Base-by-base conservation (phyloP, 805 yeast species). In the Clavispora asparagi region DNA sequence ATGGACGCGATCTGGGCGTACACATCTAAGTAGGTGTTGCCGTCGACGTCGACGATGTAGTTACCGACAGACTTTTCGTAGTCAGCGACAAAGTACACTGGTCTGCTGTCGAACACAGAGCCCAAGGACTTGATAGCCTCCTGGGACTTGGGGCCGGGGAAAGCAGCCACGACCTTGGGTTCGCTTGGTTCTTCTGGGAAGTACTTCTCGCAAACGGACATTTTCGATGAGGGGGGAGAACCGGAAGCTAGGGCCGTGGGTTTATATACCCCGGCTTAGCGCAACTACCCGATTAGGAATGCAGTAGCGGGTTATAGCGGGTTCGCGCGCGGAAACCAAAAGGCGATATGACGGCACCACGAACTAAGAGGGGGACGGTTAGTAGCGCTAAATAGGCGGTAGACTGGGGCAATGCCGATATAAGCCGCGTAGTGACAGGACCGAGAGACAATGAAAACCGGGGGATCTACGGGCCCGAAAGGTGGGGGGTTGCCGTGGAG, bases 1-100 rank as follows among this genome's bases (percentile, higher is more conserved):
- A 87, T 86, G 12, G 95, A 87, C 11, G 95, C 87, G 57, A 87
- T 85, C 71, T 87, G 95, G 39, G 88, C 85, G 61, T 87, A 87
- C 36, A 82, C 81, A 63, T 87, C 95, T 58, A 87, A 77, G 60
- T 76, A 71, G 32, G 69, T 61, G 73, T 88, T 87, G 40, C 95
- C 95, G 59, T 87, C 95, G 29, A 76, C 85, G 59, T 87, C 95
- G 43, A 75, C 84, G 41, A 87, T 75, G 70, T 86, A 87, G 78
- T 87, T 87, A 63, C 95, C 95, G 31, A 59, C 46, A 2, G 94
- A 85, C 63, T 83, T 83, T 44, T 73, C 73, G 67, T 87, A 87
- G 67, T 87, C 95, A 45, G 83, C 87, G 44, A 85, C 70, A 62
- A 85, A 85, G 71, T 85, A 83, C 31, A 81, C 83, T 40, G 91